These are phyloP conservation scores for Colletotrichum sp. DNA, from an alignment of 2,329 filamentous ascomycete species.

Conservation along the genomic window DNA sequence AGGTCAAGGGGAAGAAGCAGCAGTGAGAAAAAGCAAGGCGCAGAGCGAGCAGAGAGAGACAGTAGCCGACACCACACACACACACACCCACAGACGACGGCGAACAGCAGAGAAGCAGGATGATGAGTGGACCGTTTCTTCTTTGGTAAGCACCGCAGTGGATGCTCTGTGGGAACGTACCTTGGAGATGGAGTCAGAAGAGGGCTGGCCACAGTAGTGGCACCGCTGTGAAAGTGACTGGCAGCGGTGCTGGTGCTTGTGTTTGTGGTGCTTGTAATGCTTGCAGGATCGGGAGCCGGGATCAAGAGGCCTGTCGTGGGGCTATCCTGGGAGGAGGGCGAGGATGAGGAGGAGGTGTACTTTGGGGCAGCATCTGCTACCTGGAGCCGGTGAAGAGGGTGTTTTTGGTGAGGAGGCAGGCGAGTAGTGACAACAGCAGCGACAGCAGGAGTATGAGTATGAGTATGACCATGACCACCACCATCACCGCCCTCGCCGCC, in stretches of 20 bases:
- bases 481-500: background rate
- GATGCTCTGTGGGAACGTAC: constrained; percentile 14
- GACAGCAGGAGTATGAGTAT: background rate
- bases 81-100: background rate
- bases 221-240: constrained; percentile 1
- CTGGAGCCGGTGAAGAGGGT: constrained; percentile 19
- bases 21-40: background rate
- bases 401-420: constrained; percentile 21
- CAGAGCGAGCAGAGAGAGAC: background rate
- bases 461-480: background rate
- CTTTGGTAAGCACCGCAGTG: constrained; percentile 19
- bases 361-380: constrained; percentile 2
- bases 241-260: constrained; percentile 23
- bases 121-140: constrained; percentile 17
- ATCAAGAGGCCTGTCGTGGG: constrained; percentile 47
- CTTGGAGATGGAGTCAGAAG: constrained; percentile 21
- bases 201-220: constrained; percentile 1
- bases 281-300: constrained; percentile 24
- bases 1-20: background rate
- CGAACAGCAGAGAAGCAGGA: constrained; percentile 2
- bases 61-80: background rate
- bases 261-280: constrained; percentile 25
- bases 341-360: constrained; percentile 21
- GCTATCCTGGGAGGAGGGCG: constrained; percentile 43
- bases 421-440: background rate